Conservation (phyloP, 805 yeast genomes). For the Ogataea trehaloabstinens region DNA sequence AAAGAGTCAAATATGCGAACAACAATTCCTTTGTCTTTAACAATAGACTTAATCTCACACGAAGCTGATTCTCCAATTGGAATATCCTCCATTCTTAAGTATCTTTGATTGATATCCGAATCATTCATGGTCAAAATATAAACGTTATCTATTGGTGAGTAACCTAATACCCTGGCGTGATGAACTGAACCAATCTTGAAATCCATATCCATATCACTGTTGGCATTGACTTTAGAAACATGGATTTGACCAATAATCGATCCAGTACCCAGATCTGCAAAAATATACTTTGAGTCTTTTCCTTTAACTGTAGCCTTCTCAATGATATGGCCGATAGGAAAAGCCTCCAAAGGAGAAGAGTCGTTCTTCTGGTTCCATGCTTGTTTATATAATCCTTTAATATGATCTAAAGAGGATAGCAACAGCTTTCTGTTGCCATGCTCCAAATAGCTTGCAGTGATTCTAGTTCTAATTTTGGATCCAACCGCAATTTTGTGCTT, state of each 20-base stretch:
- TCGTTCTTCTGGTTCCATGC: slow-evolving; percentile 6
- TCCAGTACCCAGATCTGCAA: slow-evolving; percentile 55
- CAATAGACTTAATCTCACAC: slow-evolving; percentile 54
- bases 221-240: slow-evolving; percentile 61
- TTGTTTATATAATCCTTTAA: slow-evolving; percentile 34
- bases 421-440: slow-evolving; percentile 56
- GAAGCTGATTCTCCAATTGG: slow-evolving; percentile 67
- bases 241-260: slow-evolving; percentile 70
- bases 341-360: slow-evolving; percentile 53
- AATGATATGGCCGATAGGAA: slow-evolving; percentile 74
- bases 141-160: slow-evolving; percentile 60
- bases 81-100: slow-evolving; percentile 66
- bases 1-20: slow-evolving; percentile 65
- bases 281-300: slow-evolving; percentile 54
- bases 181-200: slow-evolving; percentile 66
- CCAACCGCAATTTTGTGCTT: slow-evolving; percentile 70
- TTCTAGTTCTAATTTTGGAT: slow-evolving; percentile 63
- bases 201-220: slow-evolving; percentile 42
- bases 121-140: slow-evolving; percentile 71
- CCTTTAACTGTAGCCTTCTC: slow-evolving; percentile 61
- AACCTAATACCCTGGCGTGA: slow-evolving; percentile 75
- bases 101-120: slow-evolving; percentile 59
- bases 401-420: slow-evolving; percentile 61
- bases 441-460: slow-evolving; percentile 52
- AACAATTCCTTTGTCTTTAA: slow-evolving; percentile 64